Evolutionary conservation across 768 basidiomycete genomes (phyloP).

Genomic region (Botryobasidium botryosum): DNA sequence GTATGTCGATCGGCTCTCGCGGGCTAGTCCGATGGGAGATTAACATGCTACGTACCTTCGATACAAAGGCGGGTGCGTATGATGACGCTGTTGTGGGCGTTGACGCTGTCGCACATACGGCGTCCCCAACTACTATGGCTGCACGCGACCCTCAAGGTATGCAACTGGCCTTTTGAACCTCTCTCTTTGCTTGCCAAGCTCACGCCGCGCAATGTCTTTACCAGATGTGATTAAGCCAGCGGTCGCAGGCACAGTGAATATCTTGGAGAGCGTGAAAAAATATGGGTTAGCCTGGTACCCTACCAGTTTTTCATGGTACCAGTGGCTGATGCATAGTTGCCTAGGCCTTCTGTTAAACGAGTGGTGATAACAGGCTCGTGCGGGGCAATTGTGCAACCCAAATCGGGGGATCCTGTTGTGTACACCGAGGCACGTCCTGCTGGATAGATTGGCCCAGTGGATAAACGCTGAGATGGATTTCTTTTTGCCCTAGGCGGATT

Average conservation of each 20-base stretch:
- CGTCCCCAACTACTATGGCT: slow-evolving; percentile 17
- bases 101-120: slow-evolving; percentile 20
- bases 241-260: slow-evolving; percentile 20
- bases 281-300: slow-evolving; percentile 11
- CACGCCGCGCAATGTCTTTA: not conserved
- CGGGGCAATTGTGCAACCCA: slow-evolving; percentile 17
- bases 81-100: slow-evolving; percentile 26
- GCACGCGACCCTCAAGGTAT: slow-evolving; percentile 12
- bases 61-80: slow-evolving; percentile 18
- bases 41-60: not conserved
- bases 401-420: not conserved
- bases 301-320: not conserved
- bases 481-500: slow-evolving; percentile 16
- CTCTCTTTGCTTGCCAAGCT: not conserved
- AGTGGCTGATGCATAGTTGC: not conserved
- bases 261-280: slow-evolving; percentile 19
- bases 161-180: not conserved
- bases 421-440: slow-evolving; percentile 3
- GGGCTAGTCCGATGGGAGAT: not conserved
- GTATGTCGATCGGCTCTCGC: slow-evolving; percentile 18
- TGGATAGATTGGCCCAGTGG: not conserved
- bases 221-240: slow-evolving; percentile 23
- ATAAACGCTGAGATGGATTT: not conserved
- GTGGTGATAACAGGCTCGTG: slow-evolving; percentile 22
- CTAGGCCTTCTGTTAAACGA: slow-evolving; percentile 18